Base-by-base conservation (phyloP, 768 basidiomycete genomes). In the Lentinula aciculospora region DNA sequence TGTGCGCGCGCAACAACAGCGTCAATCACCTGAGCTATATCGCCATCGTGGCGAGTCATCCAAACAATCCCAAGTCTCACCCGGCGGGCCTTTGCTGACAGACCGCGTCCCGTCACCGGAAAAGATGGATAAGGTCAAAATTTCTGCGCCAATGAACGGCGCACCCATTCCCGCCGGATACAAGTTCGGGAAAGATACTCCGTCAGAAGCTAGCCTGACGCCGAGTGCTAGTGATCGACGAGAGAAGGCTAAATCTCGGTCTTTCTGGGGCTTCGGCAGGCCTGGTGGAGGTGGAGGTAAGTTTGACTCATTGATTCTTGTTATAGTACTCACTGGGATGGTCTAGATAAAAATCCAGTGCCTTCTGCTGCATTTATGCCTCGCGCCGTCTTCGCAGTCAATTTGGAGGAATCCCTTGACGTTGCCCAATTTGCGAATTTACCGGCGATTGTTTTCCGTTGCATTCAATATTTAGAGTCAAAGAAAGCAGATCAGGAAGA, bases 401-500 rank as follows among this genome's bases (percentile, higher is more conserved):
- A 89, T 6, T 70, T 99, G 42, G 84, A 90, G 58, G 94, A 98
- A 58, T 87, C 94, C 1, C 80, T 99, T 31, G 88, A 92, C 1
- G 84, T 98, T 25, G 88, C 92, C 17, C 83, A 92, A 66, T 92
- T 98, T 57, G 94, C 88, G 53, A 87, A 88, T 64, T 77, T 99
- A 21, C 97, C 97, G 3, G 92, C 96, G 6, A 89, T 98, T 64
- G 88, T 97, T 32, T 99, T 95, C 77, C 85, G 97, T 55, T 90
- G 88, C 63, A 95, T 99, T 63, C 88, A 97, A 67, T 99, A 96
- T 72, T 76, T 99, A 56, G 93, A 98, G 74, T 82, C 84, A 19
- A 95, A 95, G 76, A 82, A 91, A 69, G 96, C 97, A 21, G 92
- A 98, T 60, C 85, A 91, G 63, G 97, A 99, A 67, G 97, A 99